Conservation (phyloP, 176 grass and related monocot species). For the Dendrocalamus sinicus region DNA sequence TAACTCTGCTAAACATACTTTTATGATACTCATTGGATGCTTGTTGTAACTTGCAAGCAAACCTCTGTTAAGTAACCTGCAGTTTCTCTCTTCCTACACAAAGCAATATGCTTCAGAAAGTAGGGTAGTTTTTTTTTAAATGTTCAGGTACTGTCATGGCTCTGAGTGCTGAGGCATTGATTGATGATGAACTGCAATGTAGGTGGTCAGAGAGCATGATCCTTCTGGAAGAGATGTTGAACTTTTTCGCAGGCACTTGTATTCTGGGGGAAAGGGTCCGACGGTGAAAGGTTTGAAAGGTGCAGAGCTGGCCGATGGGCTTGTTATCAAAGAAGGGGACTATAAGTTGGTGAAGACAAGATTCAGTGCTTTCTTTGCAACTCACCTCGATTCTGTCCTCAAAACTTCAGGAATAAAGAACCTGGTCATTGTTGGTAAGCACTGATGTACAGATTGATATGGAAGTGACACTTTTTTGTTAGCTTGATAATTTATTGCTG, state of each 20-base stretch:
- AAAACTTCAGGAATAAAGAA: conserved; percentile 73
- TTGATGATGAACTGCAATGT: neutral
- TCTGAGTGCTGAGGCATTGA: too few species aligned
- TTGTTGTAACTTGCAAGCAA: neutral
- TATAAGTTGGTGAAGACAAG: conserved; percentile 94
- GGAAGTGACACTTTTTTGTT: neutral
- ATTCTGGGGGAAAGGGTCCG: conserved; percentile 77
- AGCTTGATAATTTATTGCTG: neutral
- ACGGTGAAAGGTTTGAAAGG: conserved; percentile 71
- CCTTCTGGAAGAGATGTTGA: conserved; percentile 85
- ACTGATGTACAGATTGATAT: neutral
- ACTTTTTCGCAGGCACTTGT: conserved; percentile 72
- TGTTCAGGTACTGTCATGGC: too few species aligned
- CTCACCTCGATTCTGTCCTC: conserved; percentile 79
- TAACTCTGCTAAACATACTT: conserved; percentile 9
- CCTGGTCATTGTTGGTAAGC: conserved; percentile 82
- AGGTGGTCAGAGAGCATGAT: conserved; percentile 37
- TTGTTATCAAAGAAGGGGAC: conserved; percentile 74
- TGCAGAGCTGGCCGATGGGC: conserved; percentile 74
- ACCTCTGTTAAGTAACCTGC: neutral
- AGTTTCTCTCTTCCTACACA: neutral
- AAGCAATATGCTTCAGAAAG: neutral
- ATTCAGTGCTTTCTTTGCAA: conserved; percentile 91
- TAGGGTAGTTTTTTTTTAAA: neutral
- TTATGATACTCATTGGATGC: neutral